These are phyloP conservation scores for Euphorbia celastroides DNA, from an alignment of 441 rosid species.

Conservation along the genomic window DNA sequence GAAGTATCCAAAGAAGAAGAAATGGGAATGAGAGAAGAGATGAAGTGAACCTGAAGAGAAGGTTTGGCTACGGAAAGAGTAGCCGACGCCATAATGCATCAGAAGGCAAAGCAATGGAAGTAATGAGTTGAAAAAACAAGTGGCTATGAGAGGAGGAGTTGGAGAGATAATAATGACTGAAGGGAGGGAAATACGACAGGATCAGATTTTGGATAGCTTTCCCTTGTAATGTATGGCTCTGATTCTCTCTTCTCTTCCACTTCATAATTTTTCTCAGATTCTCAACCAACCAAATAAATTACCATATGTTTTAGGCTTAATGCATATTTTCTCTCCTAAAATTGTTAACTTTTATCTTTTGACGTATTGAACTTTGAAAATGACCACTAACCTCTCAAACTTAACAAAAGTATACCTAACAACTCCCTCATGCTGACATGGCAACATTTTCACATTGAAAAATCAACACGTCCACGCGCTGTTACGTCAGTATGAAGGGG, in stretches of 20 bases:
- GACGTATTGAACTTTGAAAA: too few relatives aligned
- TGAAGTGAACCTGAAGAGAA: constrained; percentile 57
- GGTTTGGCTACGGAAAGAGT: constrained; percentile 85
- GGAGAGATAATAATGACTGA: too few relatives aligned
- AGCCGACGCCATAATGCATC: constrained; percentile 77
- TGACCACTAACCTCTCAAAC: too few relatives aligned
- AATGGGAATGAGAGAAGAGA: not conserved
- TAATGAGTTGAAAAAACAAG: constrained; percentile 1
- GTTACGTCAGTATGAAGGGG: too few relatives aligned
- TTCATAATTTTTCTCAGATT: too few relatives aligned
- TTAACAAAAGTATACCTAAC: too few relatives aligned
- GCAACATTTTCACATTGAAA: too few relatives aligned
- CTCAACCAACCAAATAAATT: too few relatives aligned
- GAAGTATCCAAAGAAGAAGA: not conserved
- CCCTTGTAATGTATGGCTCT: constrained; percentile 60
- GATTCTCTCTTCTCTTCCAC: constrained; percentile 28
- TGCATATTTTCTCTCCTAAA: too few relatives aligned
- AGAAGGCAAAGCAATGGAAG: constrained; percentile 1
- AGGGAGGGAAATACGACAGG: constrained; percentile 31
- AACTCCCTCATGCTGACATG: too few relatives aligned
- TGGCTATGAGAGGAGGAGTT: constrained; percentile 26
- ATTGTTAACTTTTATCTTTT: too few relatives aligned
- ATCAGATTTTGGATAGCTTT: constrained; percentile 85
- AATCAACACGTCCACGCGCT: too few relatives aligned
- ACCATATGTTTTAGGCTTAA: not conserved